phyloP scores from a whole-genome alignment of 2,329 filamentous ascomycete species.

The Cercospora sojina region DNA sequence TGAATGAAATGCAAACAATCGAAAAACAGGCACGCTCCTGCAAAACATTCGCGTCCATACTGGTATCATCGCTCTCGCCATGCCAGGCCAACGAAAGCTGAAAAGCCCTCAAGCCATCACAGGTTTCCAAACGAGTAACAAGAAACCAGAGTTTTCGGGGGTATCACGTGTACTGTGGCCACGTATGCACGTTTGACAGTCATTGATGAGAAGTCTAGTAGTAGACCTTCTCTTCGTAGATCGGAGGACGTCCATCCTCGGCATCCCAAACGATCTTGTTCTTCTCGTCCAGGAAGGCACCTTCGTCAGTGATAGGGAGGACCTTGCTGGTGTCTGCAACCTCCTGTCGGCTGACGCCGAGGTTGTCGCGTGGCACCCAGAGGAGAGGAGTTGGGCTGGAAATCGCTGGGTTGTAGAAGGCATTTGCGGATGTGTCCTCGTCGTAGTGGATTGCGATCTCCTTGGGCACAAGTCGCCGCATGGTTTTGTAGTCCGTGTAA shows the following conservation, averaged over 20 bases:
- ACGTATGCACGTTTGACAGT: constrained; percentile 5
- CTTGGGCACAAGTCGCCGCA: constrained; percentile 68
- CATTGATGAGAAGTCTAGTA: constrained; percentile 41
- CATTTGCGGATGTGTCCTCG: constrained; percentile 61
- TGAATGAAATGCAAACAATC: background rate
- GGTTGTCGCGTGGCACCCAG: constrained; percentile 79
- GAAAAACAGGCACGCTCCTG: background rate
- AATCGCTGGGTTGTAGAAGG: constrained; percentile 73
- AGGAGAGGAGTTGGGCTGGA: constrained; percentile 63
- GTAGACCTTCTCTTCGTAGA: constrained; percentile 58
- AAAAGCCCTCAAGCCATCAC: background rate
- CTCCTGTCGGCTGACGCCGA: constrained; percentile 75
- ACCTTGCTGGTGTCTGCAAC: constrained; percentile 68
- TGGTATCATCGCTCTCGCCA: constrained; percentile 13
- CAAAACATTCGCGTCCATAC: background rate
- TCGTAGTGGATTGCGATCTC: constrained; percentile 60
- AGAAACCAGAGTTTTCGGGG: background rate
- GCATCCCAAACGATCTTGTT: constrained; percentile 62
- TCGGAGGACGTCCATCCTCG: constrained; percentile 57
- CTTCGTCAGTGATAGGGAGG: constrained; percentile 78
- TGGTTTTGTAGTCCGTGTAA: constrained; percentile 68
- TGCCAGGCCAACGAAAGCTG: background rate
- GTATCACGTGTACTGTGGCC: constrained; percentile 15
- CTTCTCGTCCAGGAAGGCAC: constrained; percentile 68
- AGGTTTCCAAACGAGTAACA: background rate